Percentiles rank a stretch among this genome's conserved stretches.
phyloP scores from a whole-genome alignment of 345 rosid species.

The Brassica carinata region DNA sequence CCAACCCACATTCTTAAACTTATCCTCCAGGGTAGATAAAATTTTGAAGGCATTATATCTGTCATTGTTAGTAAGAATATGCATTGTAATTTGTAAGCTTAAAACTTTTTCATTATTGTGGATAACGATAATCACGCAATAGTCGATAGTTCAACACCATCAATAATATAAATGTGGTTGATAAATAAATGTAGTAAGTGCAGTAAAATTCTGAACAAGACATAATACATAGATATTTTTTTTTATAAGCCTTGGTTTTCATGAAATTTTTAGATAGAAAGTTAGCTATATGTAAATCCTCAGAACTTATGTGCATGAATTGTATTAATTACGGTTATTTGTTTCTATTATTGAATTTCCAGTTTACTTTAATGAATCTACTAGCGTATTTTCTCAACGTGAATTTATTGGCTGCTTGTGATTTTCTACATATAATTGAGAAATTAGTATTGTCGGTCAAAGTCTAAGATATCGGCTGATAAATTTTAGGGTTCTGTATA shows the following conservation, averaged over 20 bases:
- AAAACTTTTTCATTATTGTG: not conserved
- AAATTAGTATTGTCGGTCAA: slow-evolving; percentile 20
- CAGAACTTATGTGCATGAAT: not conserved
- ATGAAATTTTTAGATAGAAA: not conserved
- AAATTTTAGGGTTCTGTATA: slow-evolving; percentile 6
- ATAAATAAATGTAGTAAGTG: not conserved
- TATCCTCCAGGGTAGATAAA: slow-evolving; percentile 9
- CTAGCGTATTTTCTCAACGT: not conserved
- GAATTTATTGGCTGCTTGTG: not conserved
- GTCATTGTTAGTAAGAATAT: not conserved
- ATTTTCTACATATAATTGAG: not conserved
- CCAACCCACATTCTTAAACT: slow-evolving; percentile 4
- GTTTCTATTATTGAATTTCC: not conserved
- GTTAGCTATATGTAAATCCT: not conserved
- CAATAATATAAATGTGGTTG: not conserved
- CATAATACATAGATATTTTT: not conserved
- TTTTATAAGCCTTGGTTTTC: no score
- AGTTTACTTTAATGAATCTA: not conserved
- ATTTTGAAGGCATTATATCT: not conserved
- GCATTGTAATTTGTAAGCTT: not conserved
- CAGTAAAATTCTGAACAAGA: not conserved
- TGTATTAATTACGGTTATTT: not conserved
- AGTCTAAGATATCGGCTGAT: slow-evolving; percentile 43
- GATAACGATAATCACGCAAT: not conserved
- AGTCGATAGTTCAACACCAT: not conserved